phyloP scores from a whole-genome alignment of 192 early-diverging fungal genomes.

The Backusella parvicylindrica region DNA sequence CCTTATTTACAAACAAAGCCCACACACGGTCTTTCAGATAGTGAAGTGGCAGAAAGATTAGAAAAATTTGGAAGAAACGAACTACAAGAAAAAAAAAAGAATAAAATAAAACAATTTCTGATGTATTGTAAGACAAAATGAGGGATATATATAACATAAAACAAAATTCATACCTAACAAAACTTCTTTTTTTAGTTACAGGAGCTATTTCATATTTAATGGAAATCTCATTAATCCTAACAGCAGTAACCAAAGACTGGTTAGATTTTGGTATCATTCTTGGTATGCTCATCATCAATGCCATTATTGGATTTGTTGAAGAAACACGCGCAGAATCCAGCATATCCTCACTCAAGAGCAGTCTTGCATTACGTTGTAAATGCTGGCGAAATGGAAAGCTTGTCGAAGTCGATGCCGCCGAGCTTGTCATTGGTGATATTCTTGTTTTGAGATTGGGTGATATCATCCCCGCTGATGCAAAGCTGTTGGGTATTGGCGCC shows the following conservation, averaged over 20 bases:
- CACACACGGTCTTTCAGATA: slow-evolving; percentile 53
- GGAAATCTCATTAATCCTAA: slow-evolving; percentile 49
- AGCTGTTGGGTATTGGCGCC: slow-evolving; percentile 46
- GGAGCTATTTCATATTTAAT: slow-evolving; percentile 69
- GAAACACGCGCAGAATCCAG: slow-evolving; percentile 70
- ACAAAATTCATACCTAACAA: background rate
- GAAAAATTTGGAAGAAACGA: slow-evolving; percentile 61
- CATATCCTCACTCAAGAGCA: slow-evolving; percentile 66
- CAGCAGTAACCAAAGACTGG: slow-evolving; percentile 58
- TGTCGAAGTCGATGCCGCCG: slow-evolving; percentile 43
- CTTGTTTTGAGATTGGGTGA: slow-evolving; percentile 70
- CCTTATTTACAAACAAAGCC: slow-evolving; percentile 58
- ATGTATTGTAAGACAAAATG: slow-evolving; percentile 30
- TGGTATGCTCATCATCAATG: slow-evolving; percentile 59
- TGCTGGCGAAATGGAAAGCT: slow-evolving; percentile 56
- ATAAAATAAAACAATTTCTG: slow-evolving; percentile 42
- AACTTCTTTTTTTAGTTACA: slow-evolving; percentile 37
- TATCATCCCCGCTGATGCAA: slow-evolving; percentile 71
- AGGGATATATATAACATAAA: slow-evolving; percentile 3
- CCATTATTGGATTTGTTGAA: slow-evolving; percentile 69
- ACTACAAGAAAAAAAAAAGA: slow-evolving; percentile 38
- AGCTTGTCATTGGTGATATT: slow-evolving; percentile 69
- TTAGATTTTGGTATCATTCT: slow-evolving; percentile 58
- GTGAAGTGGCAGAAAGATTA: slow-evolving; percentile 49
- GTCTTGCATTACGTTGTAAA: slow-evolving; percentile 59